Base-by-base conservation (phyloP, 768 basidiomycete genomes). In the Lentinula lateritia region DNA sequence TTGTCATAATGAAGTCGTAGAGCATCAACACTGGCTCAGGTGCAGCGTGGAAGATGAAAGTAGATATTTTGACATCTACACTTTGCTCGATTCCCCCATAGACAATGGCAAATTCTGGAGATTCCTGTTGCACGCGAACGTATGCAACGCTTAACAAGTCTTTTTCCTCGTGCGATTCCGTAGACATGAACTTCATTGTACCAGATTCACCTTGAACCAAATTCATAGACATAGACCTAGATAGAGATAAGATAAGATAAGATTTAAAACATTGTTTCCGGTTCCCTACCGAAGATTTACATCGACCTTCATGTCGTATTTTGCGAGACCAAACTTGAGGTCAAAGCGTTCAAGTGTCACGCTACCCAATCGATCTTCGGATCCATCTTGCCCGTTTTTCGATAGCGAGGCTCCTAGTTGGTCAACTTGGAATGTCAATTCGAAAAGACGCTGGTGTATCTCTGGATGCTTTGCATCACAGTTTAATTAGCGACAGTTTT, bases 1-100 rank as follows among this genome's bases (percentile, higher is more conserved):
- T 98, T 2, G 91, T 89, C 89, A 99, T 95, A 73, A 99, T 85
- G 76, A 96, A 98, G 75, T 98, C 95, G 73, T 98, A 98, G 20
- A 98, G 74, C 1, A 89, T 82, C 41, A 99, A 76, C 46, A 98
- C 88, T 12, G 96, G 95, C 69, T 94, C 93, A 0, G 97, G 95
- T 7, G 90, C 89, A 3, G 90, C 87, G 60, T 86, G 85, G 73
- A 98, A 88, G 57, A 95, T 83, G 71, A 99, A 87, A 0, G 96
- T 97, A 3, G 96, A 95, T 42, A 98, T 78, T 66, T 85, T 86
- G 65, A 94, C 84, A 67, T 94, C 89, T 61, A 98, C 84, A 62
- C 77, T 90, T 73, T 97, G 95, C 67, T 96, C 91, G 52, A 95
- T 85, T 23, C 90, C 88, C 63, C 94, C 93, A 72, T 90, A 89